These are phyloP conservation scores for Hirschioporus abietinus DNA, from an alignment of 768 basidiomycete species.

Conservation along the genomic window DNA sequence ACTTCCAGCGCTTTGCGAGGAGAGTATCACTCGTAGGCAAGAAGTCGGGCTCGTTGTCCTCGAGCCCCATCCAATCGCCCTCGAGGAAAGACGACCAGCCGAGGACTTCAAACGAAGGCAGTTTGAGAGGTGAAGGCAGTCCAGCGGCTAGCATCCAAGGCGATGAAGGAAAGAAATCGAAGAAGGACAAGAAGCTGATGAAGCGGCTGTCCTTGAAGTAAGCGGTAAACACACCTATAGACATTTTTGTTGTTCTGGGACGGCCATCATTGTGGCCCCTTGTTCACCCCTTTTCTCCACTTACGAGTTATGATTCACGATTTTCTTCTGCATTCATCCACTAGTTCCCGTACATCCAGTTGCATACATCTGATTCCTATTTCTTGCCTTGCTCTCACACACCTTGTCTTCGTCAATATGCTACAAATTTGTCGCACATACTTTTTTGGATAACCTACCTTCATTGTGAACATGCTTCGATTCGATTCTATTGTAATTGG, in stretches of 20 bases:
- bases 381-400: neutral
- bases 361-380: neutral
- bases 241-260: slow-evolving; percentile 2
- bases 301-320: slow-evolving; percentile 1
- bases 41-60: slow-evolving; percentile 48
- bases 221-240: slow-evolving; percentile 22
- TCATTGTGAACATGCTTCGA: neutral
- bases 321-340: neutral
- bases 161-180: slow-evolving; percentile 42
- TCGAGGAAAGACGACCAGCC: slow-evolving; percentile 9
- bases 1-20: slow-evolving; percentile 76
- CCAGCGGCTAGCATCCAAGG: slow-evolving; percentile 48
- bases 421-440: neutral
- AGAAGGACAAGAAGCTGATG: slow-evolving; percentile 48
- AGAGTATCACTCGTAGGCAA: slow-evolving; percentile 63
- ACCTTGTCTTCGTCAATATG: neutral
- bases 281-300: neutral
- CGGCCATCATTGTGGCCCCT: slow-evolving; percentile 13
- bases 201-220: slow-evolving; percentile 28
- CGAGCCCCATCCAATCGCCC: slow-evolving; percentile 29
- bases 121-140: slow-evolving; percentile 42
- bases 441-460: neutral
- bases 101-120: slow-evolving; percentile 12
- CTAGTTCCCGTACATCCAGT: neutral
- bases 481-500: neutral